These are phyloP conservation scores for Hypoxylon crocopeplum DNA, from an alignment of 495 filamentous ascomycete species.

Conservation along the genomic window DNA sequence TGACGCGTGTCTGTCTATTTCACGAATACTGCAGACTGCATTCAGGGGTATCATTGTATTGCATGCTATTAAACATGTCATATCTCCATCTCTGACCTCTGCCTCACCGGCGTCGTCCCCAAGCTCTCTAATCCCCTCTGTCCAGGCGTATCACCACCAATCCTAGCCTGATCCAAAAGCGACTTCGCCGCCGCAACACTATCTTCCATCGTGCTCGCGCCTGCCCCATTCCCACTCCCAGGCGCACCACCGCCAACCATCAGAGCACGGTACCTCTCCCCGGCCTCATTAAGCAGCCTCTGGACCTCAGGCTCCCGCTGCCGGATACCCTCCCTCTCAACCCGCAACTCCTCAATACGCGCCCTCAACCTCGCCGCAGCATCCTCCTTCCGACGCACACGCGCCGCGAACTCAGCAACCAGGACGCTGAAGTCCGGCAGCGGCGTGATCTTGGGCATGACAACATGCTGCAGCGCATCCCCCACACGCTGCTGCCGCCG, in stretches of 20 bases:
- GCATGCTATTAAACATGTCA: background rate
- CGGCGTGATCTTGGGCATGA: constrained; percentile 60
- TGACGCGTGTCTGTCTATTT: too few species aligned
- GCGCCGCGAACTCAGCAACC: constrained; percentile 52
- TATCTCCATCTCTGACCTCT: constrained; percentile 38
- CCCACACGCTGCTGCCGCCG: constrained; percentile 46
- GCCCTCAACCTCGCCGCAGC: constrained; percentile 38
- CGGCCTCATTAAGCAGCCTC: constrained; percentile 78
- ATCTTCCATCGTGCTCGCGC: constrained; percentile 28
- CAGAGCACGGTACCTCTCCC: constrained; percentile 69
- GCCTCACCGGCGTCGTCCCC: constrained; percentile 63
- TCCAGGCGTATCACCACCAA: constrained; percentile 41
- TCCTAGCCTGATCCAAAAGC: constrained; percentile 36
- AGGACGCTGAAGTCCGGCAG: constrained; percentile 53
- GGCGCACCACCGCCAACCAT: constrained; percentile 31
- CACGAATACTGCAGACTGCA: background rate
- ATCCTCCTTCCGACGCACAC: constrained; percentile 45
- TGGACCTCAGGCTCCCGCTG: constrained; percentile 82
- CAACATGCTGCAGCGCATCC: constrained; percentile 25
- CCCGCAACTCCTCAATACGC: constrained; percentile 43
- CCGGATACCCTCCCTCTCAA: constrained; percentile 64
- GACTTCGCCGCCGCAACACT: constrained; percentile 37
- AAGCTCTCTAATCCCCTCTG: constrained; percentile 68
- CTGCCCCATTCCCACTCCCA: constrained; percentile 3
- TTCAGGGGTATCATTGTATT: constrained; percentile 3